Percentiles rank a stretch among this genome's conserved stretches.
phyloP scores from a whole-genome alignment of 805 yeast genomes.

The Wickerhamiella bombiphila region DNA sequence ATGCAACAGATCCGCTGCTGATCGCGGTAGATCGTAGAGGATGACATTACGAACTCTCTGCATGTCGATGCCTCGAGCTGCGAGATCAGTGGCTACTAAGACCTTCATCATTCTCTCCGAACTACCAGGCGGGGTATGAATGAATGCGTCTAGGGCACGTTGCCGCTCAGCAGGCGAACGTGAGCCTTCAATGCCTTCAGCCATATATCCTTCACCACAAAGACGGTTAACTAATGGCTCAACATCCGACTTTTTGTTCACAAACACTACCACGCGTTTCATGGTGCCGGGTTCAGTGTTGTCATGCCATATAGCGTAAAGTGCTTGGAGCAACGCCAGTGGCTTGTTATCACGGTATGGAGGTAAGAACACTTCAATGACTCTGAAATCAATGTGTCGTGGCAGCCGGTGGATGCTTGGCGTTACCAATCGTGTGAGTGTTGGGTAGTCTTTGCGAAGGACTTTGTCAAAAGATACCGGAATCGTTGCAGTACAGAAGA shows the following conservation, averaged over 20 bases:
- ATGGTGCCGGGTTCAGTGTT: slow-evolving; percentile 63
- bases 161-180: slow-evolving; percentile 46
- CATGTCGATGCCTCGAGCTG: slow-evolving; percentile 85
- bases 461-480: slow-evolving; percentile 61
- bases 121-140: slow-evolving; percentile 36
- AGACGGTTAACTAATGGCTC: slow-evolving; percentile 42
- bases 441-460: slow-evolving; percentile 46
- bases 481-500: slow-evolving; percentile 82
- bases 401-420: slow-evolving; percentile 82
- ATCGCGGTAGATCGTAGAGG: slow-evolving; percentile 71
- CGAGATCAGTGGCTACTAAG: slow-evolving; percentile 72
- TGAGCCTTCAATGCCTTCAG: slow-evolving; percentile 52
- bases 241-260: slow-evolving; percentile 57
- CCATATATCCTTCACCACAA: slow-evolving; percentile 39
- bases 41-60: slow-evolving; percentile 67
- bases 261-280: slow-evolving; percentile 74
- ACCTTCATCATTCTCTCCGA: slow-evolving; percentile 30
- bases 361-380: slow-evolving; percentile 57
- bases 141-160: slow-evolving; percentile 39
- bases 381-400: slow-evolving; percentile 49
- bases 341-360: slow-evolving; percentile 78
- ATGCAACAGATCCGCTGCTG: slow-evolving; percentile 76
- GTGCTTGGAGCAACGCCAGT: slow-evolving; percentile 75
- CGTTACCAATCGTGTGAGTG: slow-evolving; percentile 51
- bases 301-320: slow-evolving; percentile 73